Percentiles rank a stretch among this genome's conserved stretches.
Conservation (phyloP, 1,139 yeast species). For the Kluyveromyces marxianus region DNA sequence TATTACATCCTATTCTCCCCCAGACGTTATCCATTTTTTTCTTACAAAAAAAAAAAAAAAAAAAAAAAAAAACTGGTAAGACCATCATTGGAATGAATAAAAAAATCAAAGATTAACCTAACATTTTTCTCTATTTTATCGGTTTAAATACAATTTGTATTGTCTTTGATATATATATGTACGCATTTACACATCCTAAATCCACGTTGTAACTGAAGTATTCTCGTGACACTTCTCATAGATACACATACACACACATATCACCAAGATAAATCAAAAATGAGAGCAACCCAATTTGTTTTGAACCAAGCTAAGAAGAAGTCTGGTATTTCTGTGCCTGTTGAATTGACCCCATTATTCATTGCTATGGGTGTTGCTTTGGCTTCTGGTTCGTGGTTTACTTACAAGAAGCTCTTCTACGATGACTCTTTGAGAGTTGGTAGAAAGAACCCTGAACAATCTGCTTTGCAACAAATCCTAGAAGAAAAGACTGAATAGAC, state of each 20-base stretch:
- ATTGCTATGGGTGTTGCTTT: conserved; percentile 59
- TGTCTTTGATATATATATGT: too few relatives aligned
- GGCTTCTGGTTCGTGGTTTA: conserved; percentile 58
- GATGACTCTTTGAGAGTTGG: conserved; percentile 65
- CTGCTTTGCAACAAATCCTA: conserved; percentile 50
- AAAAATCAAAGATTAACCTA: too few relatives aligned
- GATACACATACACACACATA: not conserved
- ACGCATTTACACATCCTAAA: too few relatives aligned
- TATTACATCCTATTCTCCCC: too few relatives aligned
- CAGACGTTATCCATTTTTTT: too few relatives aligned
- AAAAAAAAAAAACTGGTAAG: too few relatives aligned
- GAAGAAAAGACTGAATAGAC: conserved; percentile 20
- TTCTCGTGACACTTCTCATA: not conserved
- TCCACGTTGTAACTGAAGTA: too few relatives aligned
- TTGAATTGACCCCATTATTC: conserved; percentile 70
- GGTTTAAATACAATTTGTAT: not conserved
- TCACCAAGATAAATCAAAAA: conserved; percentile 7
- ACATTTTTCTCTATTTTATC: not conserved
- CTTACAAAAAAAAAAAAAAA: too few relatives aligned
- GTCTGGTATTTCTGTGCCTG: conserved; percentile 42
- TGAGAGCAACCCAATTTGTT: conserved; percentile 36
- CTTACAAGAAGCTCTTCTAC: conserved; percentile 62
- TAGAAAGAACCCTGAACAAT: conserved; percentile 49
- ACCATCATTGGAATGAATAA: too few relatives aligned
- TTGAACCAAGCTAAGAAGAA: conserved; percentile 38